These are phyloP conservation scores for Hydnomerulius pinastri DNA, from an alignment of 768 basidiomycete species.

Conservation along the genomic window DNA sequence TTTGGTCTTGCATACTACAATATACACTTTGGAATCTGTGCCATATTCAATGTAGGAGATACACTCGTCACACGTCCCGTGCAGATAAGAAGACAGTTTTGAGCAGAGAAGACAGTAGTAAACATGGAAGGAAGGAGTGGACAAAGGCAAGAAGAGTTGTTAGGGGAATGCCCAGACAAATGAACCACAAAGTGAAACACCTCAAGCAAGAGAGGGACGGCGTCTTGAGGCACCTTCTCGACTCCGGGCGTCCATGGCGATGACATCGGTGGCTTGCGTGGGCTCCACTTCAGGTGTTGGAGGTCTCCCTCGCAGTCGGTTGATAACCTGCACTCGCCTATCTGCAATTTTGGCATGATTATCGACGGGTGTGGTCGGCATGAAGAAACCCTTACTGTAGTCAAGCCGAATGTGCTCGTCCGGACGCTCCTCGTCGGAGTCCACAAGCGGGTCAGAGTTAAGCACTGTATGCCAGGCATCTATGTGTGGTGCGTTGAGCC, in stretches of 20 bases:
- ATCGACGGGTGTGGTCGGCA: not conserved
- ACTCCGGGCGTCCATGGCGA: not conserved
- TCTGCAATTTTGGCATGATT: constrained; percentile 38
- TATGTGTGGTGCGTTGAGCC: constrained; percentile 30
- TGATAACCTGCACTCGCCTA: constrained; percentile 61
- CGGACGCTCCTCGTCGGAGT: constrained; percentile 71
- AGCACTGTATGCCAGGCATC: constrained; percentile 74
- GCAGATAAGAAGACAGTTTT: constrained; percentile 6
- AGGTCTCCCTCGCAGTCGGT: constrained; percentile 53
- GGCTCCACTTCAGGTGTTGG: constrained; percentile 55
- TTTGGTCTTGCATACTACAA: constrained; percentile 24
- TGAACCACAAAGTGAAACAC: not conserved
- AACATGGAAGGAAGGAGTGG: not conserved
- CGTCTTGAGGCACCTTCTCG: not conserved
- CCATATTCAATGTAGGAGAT: constrained; percentile 18
- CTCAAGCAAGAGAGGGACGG: constrained; percentile 1
- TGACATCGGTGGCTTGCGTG: constrained; percentile 7
- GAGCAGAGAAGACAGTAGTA: constrained; percentile 3
- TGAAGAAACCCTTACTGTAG: constrained; percentile 51
- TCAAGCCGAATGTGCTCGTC: constrained; percentile 68
- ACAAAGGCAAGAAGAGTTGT: not conserved
- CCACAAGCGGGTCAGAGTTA: constrained; percentile 68
- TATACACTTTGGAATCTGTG: constrained; percentile 26
- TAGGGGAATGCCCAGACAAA: too few species aligned
- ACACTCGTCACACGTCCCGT: not conserved